phyloP scores from a whole-genome alignment of 2,329 filamentous ascomycete species.

The Dryadomyces quercivorus region DNA sequence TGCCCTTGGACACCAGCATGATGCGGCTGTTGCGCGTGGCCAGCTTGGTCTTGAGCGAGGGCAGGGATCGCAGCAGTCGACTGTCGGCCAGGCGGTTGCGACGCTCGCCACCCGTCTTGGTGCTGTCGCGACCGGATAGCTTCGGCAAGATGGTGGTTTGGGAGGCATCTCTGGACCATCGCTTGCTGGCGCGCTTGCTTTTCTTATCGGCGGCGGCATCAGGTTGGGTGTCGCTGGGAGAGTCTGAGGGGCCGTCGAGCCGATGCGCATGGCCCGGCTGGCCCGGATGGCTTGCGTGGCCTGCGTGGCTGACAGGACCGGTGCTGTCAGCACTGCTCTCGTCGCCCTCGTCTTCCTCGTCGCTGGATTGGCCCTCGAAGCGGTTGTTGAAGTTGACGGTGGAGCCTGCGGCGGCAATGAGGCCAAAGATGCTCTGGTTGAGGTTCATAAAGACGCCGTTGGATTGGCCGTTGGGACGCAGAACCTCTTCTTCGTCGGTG shows the following conservation, averaged over 20 bases:
- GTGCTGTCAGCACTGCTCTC: not conserved
- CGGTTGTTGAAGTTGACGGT: conserved; percentile 69
- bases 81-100: conserved; percentile 51
- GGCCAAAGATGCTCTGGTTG: conserved; percentile 89
- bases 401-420: conserved; percentile 81
- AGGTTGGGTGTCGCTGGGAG: not conserved
- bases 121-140: conserved; percentile 10
- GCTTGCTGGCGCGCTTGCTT: not conserved
- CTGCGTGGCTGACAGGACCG: conserved; percentile 17
- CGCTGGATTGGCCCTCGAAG: conserved; percentile 69
- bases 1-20: conserved; percentile 9
- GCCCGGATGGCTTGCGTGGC: conserved; percentile 35
- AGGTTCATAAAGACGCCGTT: conserved; percentile 54
- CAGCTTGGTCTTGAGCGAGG: conserved; percentile 38
- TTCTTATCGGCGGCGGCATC: not conserved
- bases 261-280: not conserved
- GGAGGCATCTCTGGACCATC: conserved; percentile 14
- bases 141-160: conserved; percentile 28
- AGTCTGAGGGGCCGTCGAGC: conserved; percentile 43
- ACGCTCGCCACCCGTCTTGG: conserved; percentile 24
- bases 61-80: conserved; percentile 53
- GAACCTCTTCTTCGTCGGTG: conserved; percentile 36
- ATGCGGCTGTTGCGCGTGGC: conserved; percentile 21
- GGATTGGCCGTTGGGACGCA: conserved; percentile 28
- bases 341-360: conserved; percentile 50